A percentile compares a stretch with the other conserved stretches of the same genome.
phyloP scores from a whole-genome alignment of 2,329 filamentous ascomycete genomes.

The Aspergillus calidoustus region DNA sequence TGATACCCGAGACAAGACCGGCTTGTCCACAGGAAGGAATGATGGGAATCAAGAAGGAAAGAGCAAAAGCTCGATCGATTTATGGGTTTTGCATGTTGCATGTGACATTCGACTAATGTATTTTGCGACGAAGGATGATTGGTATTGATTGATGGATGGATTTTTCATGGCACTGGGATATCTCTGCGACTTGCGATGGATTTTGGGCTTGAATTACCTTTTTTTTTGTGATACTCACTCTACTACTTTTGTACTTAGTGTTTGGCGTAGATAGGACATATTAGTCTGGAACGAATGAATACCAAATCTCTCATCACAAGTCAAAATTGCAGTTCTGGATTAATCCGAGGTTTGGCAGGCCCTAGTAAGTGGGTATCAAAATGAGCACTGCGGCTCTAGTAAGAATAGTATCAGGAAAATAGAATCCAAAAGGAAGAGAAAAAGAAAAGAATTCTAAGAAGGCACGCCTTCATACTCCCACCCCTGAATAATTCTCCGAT shows the following conservation, averaged over 20 bases:
- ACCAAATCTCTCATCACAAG: neutral
- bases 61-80: neutral
- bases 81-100: conserved; percentile 1
- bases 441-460: conserved; percentile 32
- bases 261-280: conserved; percentile 18
- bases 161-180: neutral
- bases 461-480: conserved; percentile 74
- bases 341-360: no score
- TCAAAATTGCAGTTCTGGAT: neutral
- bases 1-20: conserved; percentile 11
- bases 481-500: conserved; percentile 56
- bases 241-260: conserved; percentile 9
- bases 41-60: neutral
- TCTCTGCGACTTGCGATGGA: conserved; percentile 9
- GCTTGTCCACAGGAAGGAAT: neutral
- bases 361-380: neutral
- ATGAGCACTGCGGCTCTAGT: neutral
- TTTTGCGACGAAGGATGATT: conserved; percentile 3
- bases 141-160: neutral
- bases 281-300: conserved; percentile 12
- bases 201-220: conserved; percentile 1
- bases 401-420: neutral
- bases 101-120: conserved; percentile 6
- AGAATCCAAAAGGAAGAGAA: neutral
- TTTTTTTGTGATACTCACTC: conserved; percentile 19